These are phyloP conservation scores for Magnolia kwangsiensis DNA, from an alignment of 164 flowering plant species.

Conservation along the genomic window DNA sequence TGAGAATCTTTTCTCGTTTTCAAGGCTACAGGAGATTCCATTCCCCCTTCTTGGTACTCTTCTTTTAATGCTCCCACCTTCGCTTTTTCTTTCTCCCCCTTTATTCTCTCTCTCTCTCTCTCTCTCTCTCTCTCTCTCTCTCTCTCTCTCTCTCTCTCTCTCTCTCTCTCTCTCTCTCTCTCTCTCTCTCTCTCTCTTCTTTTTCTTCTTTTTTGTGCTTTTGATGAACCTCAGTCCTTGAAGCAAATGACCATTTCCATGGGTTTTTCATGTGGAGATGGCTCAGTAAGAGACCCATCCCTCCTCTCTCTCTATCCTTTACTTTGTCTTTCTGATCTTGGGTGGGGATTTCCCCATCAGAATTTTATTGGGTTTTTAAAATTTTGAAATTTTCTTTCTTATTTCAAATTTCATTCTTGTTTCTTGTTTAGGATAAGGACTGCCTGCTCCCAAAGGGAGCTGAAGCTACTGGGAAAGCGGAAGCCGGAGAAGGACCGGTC, in stretches of 20 bases:
- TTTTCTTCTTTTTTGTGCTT: slow-evolving; percentile 1
- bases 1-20: slow-evolving; percentile 35
- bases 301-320: background rate
- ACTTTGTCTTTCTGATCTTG: background rate
- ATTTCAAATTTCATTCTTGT: background rate
- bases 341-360: background rate
- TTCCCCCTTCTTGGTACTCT: slow-evolving; percentile 20
- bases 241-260: slow-evolving; percentile 21
- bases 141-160: background rate
- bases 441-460: slow-evolving; percentile 7
- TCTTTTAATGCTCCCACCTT: slow-evolving; percentile 11
- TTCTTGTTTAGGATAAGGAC: slow-evolving; percentile 24
- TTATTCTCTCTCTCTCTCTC: slow-evolving; percentile 3
- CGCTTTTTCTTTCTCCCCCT: slow-evolving; percentile 2
- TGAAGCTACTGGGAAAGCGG: slow-evolving; percentile 10
- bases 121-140: background rate
- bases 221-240: slow-evolving; percentile 6
- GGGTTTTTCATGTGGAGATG: slow-evolving; percentile 40
- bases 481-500: background rate
- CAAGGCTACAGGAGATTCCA: slow-evolving; percentile 27
- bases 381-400: background rate
- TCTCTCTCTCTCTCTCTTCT: slow-evolving; percentile 1
- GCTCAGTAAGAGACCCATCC: slow-evolving; percentile 20
- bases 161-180: slow-evolving; percentile 4
- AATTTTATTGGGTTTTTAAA: background rate